A percentile compares a stretch with the other conserved stretches of the same genome.
phyloP scores from a whole-genome alignment of 805 yeast species.

The Yarrowia sp. region DNA sequence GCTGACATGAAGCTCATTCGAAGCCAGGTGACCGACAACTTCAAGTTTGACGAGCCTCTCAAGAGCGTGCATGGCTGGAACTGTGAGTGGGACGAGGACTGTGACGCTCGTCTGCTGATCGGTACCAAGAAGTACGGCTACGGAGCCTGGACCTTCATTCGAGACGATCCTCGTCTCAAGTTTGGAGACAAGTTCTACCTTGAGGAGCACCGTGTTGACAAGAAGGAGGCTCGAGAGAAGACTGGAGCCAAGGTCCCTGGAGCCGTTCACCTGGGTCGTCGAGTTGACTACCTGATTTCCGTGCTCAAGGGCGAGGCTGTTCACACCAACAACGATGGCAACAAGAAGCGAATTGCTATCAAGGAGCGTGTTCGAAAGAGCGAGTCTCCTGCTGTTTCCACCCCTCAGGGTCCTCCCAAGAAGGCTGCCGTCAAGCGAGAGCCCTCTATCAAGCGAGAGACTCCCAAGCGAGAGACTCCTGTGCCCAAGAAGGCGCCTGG shows the following conservation, averaged over 20 bases:
- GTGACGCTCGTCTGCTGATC: conserved; percentile 84
- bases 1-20: conserved; percentile 77
- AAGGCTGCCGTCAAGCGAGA: conserved; percentile 33
- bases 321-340: conserved; percentile 36
- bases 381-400: conserved; percentile 41
- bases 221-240: conserved; percentile 50
- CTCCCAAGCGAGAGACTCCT: conserved; percentile 28
- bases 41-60: conserved; percentile 66
- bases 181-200: conserved; percentile 84
- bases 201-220: conserved; percentile 55
- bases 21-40: conserved; percentile 58
- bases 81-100: conserved; percentile 81
- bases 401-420: conserved; percentile 30
- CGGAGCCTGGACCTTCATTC: conserved; percentile 91
- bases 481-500: conserved; percentile 36
- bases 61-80: conserved; percentile 91
- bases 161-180: conserved; percentile 93
- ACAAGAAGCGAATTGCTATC: conserved; percentile 43
- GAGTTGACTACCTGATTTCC: conserved; percentile 83
- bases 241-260: conserved; percentile 78
- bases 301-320: conserved; percentile 66
- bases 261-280: conserved; percentile 87
- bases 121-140: conserved; percentile 94
- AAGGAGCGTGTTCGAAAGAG: conserved; percentile 42
- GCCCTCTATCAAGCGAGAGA: conserved; percentile 23